These are phyloP conservation scores for Cercis canadensis DNA, from an alignment of 306 rosid genomes.

Conservation along the genomic window DNA sequence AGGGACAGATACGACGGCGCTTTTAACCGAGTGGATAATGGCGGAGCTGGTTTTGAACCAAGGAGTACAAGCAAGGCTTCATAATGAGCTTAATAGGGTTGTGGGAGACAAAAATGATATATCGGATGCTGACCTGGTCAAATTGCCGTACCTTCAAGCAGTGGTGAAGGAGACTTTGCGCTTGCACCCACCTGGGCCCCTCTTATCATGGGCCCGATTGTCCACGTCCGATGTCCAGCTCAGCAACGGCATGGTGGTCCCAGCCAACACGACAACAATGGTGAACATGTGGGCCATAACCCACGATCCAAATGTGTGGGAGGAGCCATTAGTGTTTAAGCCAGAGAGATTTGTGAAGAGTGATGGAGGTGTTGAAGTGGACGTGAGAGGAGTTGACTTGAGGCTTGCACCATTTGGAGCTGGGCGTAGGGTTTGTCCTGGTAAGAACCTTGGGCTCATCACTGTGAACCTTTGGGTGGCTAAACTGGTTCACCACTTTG, in stretches of 20 bases:
- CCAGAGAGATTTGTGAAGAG: constrained; percentile 54
- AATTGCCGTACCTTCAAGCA: constrained; percentile 48
- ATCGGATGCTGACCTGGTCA: constrained; percentile 42
- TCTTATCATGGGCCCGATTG: constrained; percentile 62
- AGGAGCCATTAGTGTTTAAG: constrained; percentile 41
- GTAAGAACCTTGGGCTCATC: constrained; percentile 50
- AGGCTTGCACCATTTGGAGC: constrained; percentile 68
- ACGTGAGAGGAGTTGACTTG: constrained; percentile 52
- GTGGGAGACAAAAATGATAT: constrained; percentile 38
- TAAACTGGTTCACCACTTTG: constrained; percentile 46
- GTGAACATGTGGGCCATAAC: constrained; percentile 64
- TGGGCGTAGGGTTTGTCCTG: constrained; percentile 65
- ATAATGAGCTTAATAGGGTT: constrained; percentile 25
- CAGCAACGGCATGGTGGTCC: constrained; percentile 63
- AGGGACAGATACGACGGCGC: constrained; percentile 58
- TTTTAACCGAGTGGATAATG: constrained; percentile 56
- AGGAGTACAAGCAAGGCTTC: constrained; percentile 43
- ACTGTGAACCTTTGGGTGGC: constrained; percentile 62
- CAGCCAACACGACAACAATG: constrained; percentile 50
- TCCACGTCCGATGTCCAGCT: constrained; percentile 63
- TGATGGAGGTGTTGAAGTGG: constrained; percentile 54
- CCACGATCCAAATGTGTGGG: constrained; percentile 50
- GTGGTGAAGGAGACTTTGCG: constrained; percentile 51
- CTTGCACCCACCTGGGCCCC: constrained; percentile 60
- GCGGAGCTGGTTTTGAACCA: constrained; percentile 52